Base-by-base conservation (phyloP, 2,329 filamentous ascomycete species). In the Paracoccidioides brasiliensis region DNA sequence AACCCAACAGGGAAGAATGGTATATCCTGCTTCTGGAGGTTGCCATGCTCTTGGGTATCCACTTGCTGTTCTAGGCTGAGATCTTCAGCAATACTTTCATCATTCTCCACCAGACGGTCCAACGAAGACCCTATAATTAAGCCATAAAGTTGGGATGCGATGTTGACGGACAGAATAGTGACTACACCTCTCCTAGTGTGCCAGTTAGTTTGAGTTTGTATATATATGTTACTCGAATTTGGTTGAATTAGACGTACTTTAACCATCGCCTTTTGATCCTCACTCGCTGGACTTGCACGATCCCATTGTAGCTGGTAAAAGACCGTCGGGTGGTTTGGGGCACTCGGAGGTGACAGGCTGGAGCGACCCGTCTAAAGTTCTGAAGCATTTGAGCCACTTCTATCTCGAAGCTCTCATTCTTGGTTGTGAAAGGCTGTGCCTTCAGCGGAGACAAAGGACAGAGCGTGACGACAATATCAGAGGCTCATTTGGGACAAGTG, bases 1-100 rank as follows among this genome's bases (percentile, higher is more conserved):
- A 57, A 51, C 9, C 53, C 55, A 5, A 61, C 48, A 3, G 58
- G 59, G 37, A 61, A 55, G n/a, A 60, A 61, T 41, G 56, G n/a
- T 15, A 52, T 14, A 22, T 33, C 51, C 1, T 54, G 44, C 4
- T 55, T 52, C 12, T 55, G 53, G 14, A 49, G 41, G 8, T 37
- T 10, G 12, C 35, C 48, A 40, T 55, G 49, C 22, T 55, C 55
- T 14, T 53, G 52, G 4, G 49, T 54, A n/a, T 55, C 37, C 15
- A 22, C 12, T 33, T 35, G 30, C 53, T 12, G 8, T 9, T 52
- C n/a, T 46, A 48, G 6, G n/a, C 43, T 22, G 14, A 4, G 15
- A 9, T 40, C 44, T 28, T 40, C 28, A 22, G 15, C 22, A 30
- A 40, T 41, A 3, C 33, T 14, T 12, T 54, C 43, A 28, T 33